A percentile compares a stretch with the other conserved stretches of the same genome.
phyloP scores from a whole-genome alignment of 345 rosid species.

The Salix dunnii region DNA sequence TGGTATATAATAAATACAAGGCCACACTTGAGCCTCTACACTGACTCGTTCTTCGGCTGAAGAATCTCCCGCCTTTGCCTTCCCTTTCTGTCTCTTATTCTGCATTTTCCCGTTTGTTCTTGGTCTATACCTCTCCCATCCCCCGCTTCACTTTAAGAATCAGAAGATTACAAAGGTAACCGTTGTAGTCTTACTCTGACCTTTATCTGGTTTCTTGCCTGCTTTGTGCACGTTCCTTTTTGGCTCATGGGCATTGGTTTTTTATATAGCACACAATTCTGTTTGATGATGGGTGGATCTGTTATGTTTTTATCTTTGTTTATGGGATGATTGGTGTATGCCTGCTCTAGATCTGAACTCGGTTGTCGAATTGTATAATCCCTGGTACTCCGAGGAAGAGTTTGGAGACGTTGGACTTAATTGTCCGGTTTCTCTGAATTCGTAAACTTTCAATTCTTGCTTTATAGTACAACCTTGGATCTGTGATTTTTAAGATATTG shows the following conservation, averaged over 20 bases:
- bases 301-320: neutral
- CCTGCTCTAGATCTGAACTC: constrained; percentile 3
- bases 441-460: neutral
- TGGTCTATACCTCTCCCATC: neutral
- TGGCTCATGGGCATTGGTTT: neutral
- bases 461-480: neutral
- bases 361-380: neutral
- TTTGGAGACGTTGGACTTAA: neutral
- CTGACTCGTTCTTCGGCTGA: neutral
- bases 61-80: neutral
- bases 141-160: neutral
- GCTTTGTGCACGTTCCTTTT: neutral
- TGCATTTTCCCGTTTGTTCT: neutral
- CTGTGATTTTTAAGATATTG: neutral
- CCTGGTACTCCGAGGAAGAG: neutral
- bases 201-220: neutral
- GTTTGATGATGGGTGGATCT: neutral
- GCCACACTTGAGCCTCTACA: too few relatives aligned
- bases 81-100: neutral
- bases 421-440: neutral
- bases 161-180: neutral
- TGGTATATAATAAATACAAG: neutral
- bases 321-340: neutral
- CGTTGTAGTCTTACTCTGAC: neutral
- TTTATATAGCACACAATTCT: neutral